Conservation (phyloP, 176 grass and related monocot genomes). For the Bromus sterilis region DNA sequence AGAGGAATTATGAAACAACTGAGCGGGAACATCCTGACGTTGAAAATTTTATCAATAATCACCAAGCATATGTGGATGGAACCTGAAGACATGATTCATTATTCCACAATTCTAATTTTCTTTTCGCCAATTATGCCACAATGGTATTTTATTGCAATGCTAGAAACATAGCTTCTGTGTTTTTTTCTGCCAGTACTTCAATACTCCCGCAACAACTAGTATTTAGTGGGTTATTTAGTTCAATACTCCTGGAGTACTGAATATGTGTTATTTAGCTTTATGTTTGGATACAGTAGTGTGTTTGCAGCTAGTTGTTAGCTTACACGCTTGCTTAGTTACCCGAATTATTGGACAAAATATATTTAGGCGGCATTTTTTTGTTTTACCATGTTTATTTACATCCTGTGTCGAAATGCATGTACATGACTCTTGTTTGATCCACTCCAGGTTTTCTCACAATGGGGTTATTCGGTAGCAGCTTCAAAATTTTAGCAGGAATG, state of each 20-base stretch:
- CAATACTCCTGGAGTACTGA: background rate
- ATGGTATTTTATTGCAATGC: too few relatives aligned
- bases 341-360: background rate
- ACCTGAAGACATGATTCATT: background rate
- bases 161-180: background rate
- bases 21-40: background rate
- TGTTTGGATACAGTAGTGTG: background rate
- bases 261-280: background rate
- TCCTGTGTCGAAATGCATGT: background rate
- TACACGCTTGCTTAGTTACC: background rate
- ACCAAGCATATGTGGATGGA: background rate
- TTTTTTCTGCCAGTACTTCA: background rate
- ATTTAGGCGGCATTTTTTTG: background rate
- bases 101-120: background rate
- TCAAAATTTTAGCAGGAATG: constrained; percentile 51
- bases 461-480: constrained; percentile 59
- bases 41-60: background rate
- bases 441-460: constrained; percentile 21
- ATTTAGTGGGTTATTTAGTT: too few relatives aligned
- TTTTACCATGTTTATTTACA: background rate
- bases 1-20: background rate
- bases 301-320: background rate
- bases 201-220: background rate
- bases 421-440: background rate
- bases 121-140: too few relatives aligned